Evolutionary conservation across 805 yeast genomes (phyloP), one percentile per base, ranked within the genome.

Genomic region (Millerozyma miso): DNA sequence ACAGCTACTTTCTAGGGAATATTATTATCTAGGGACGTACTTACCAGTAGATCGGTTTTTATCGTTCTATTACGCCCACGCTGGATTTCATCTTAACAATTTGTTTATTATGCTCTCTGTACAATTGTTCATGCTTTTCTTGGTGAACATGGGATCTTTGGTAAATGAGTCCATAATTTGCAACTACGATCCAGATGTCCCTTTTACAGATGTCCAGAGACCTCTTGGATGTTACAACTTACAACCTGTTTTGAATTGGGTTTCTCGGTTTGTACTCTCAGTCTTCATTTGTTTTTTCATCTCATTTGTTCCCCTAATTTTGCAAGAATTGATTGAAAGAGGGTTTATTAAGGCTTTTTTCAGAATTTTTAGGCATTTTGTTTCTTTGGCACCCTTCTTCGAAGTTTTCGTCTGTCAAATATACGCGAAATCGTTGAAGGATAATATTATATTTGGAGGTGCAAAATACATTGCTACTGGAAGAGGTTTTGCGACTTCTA

Each of bases 341-440:
- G 97, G 98, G 0, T 51, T 83, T 12, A 73, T 85, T 79, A 83
- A 83, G 51, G 91, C 97, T 0, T 52, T 76, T 2, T 69, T 76
- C 31, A 73, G 97, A 49, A 76, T 90, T 39, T 59, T 77, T n/a
- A 79, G 77, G 59, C 98, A 91, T 55, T 72, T 91, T 43, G 58
- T 79, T 26, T 89, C 97, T 0, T 62, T 90, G 45, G 85, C 97
- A 2, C 97, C 97, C 2, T 65, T 90, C 41, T 91, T 91, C 65
- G 98, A 91, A 60, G 97, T 91, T 4, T 89, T 91, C 65, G 96
- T 88, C 6, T 88, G 97, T 60, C 97, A 90, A 63, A 84, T 90
- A 6, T 91, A 91, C 60, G 86, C 97, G 3, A 79, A 80, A 53
- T 77, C 97, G 0, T 68, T 91, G 52, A 65, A 79, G 37, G 78